A percentile compares a stretch with the other conserved stretches of the same genome.
Evolutionary conservation across 805 yeast genomes (phyloP).

Genomic region (Danielia oregonensis): DNA sequence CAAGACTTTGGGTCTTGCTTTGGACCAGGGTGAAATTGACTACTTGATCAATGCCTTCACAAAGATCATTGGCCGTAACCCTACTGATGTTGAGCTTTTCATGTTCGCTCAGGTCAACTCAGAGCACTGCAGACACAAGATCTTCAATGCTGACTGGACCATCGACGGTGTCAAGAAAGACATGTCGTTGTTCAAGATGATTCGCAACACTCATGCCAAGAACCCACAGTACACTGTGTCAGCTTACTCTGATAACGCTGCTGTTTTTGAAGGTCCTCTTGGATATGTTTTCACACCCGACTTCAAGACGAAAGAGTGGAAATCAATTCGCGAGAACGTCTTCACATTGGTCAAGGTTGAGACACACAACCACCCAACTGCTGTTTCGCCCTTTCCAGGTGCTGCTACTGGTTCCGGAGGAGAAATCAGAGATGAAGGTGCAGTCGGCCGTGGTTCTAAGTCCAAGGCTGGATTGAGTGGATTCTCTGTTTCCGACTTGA

Average conservation of each 20-base stretch:
- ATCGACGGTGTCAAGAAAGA: conserved; percentile 79
- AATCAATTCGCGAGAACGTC: conserved; percentile 68
- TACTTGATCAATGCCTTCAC: conserved; percentile 83
- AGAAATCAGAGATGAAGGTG: conserved; percentile 99
- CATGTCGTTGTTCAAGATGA: conserved; percentile 84
- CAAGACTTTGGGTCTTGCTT: conserved; percentile 83
- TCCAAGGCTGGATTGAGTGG: conserved; percentile 96
- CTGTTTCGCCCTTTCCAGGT: conserved; percentile 98
- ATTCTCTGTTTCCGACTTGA: conserved; percentile 84
- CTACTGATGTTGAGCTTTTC: conserved; percentile 95
- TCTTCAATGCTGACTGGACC: conserved; percentile 97
- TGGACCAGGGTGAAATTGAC: conserved; percentile 89
- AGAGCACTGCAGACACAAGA: conserved; percentile 98
- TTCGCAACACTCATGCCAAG: conserved; percentile 83
- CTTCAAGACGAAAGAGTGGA: conserved; percentile 67
- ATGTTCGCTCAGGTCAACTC: conserved; percentile 99
- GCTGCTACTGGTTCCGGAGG: conserved; percentile 99
- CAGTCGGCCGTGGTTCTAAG: conserved; percentile 97
- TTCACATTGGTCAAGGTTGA: conserved; percentile 94
- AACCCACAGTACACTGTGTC: conserved; percentile 81
- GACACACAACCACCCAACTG: conserved; percentile 99
- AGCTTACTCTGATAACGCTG: conserved; percentile 97
- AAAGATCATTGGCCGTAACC: conserved; percentile 73
- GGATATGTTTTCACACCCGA: conserved; percentile 82
- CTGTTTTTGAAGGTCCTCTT: conserved; percentile 82